Base-by-base conservation (phyloP, 768 basidiomycete species). In the Agrocybe praecox region DNA sequence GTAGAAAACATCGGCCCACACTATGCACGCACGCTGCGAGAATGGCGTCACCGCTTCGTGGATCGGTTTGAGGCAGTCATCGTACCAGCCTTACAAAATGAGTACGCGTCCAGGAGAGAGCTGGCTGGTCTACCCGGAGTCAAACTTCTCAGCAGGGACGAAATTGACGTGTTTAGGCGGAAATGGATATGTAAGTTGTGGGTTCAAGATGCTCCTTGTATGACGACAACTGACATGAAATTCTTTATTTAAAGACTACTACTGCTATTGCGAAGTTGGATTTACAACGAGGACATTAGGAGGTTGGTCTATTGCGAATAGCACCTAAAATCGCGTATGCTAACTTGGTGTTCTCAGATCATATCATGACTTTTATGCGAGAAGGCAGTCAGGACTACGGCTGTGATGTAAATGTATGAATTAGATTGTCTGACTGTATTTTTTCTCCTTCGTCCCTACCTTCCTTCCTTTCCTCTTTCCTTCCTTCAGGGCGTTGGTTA, bases 1-100 rank as follows among this genome's bases (percentile, higher is more conserved):
- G 76, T 89, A 11, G 76, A 76, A 7, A 90, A 90, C 73, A 89
- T 90, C 62, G 88, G 87, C 1, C 85, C 85, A 24, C 85, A 91
- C 66, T 92, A 90, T 67, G 84, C 89, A 9, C 85, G 89, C n/a
- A 91, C 91, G 14, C 76, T 92, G 7, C 80, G 90, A 19, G 89
- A 91, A 73, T 92, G 91, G 90, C 75, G 84, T 11, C 67, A 72
- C 22, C 76, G 86, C 9, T 92, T 92, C 72, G 64, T 82, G 47
- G 70, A 73, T 19, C 71, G 74, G 23, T 93, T 89, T 64, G 83
- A 86, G 26, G 69, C 67, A 11, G 75, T 80, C 26, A 83, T 91
- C 51, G 78, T 79, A 1, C 85, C 86, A 4, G 80, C 87, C 0
- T 71, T 92, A 52, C 74, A 76, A 63, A 71, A 73, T 17, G 85